Evolutionary conservation across 345 rosid genomes (phyloP).

Genomic region (Mallotus nudiflorus): DNA sequence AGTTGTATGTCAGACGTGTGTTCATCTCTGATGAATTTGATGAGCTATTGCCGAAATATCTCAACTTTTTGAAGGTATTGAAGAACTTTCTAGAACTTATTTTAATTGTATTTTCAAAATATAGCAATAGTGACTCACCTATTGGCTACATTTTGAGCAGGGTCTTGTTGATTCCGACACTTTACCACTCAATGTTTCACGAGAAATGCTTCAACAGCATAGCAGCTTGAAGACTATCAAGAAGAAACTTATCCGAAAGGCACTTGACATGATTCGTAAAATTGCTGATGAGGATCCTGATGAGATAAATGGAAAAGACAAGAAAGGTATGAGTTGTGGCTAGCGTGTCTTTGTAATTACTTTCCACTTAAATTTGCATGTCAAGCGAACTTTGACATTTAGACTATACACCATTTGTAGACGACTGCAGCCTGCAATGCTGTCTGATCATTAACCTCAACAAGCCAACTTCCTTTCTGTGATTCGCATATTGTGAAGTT

Average conservation of each 20-base stretch:
- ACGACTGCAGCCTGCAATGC: not conserved
- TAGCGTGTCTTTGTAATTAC: too few relatives aligned
- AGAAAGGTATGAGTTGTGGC: slow-evolving; percentile 66
- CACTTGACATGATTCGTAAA: slow-evolving; percentile 91
- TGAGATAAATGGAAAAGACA: slow-evolving; percentile 68
- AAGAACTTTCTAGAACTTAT: not conserved
- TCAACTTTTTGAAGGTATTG: slow-evolving; percentile 93
- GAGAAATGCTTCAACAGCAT: slow-evolving; percentile 99
- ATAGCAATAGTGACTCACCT: not conserved
- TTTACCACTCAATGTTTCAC: slow-evolving; percentile 85
- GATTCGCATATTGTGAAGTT: not conserved
- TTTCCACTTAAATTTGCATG: not conserved
- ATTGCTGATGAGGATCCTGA: slow-evolving; percentile 94
- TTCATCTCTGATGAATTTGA: slow-evolving; percentile 98
- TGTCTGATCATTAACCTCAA: not conserved
- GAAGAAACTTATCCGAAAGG: slow-evolving; percentile 95
- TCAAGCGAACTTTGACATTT: not conserved
- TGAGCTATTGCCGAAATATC: slow-evolving; percentile 90
- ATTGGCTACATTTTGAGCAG: slow-evolving; percentile 44
- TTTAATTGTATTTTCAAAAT: not conserved
- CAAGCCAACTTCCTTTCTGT: not conserved
- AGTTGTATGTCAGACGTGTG: slow-evolving; percentile 90
- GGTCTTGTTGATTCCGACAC: slow-evolving; percentile 99
- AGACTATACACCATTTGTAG: too few relatives aligned
- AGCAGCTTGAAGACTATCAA: slow-evolving; percentile 94